Conservation (phyloP, 352 stramenopile genomes). For the Globisporangium orthogonon region DNA sequence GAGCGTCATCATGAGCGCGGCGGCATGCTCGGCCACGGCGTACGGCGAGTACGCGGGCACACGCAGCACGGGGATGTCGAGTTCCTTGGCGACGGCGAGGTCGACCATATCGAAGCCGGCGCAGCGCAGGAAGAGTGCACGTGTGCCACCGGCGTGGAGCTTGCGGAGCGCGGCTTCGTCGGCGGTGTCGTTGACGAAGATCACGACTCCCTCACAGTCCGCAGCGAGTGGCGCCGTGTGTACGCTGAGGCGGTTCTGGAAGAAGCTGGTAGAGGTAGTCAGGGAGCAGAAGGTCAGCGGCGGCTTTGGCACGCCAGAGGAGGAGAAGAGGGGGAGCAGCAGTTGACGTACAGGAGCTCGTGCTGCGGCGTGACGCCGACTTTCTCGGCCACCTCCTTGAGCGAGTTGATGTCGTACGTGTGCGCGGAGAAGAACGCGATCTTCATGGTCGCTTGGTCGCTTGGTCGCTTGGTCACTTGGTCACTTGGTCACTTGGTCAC, state of each 20-base stretch:
- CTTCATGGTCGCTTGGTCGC: conserved; percentile 29
- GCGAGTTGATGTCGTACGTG: conserved; percentile 63
- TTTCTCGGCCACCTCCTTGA: conserved; percentile 33
- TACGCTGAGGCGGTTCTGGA: conserved; percentile 39
- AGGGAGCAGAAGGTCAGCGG: background rate
- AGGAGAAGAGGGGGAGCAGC: conserved; percentile 1
- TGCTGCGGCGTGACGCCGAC: conserved; percentile 35
- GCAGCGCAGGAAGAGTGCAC: conserved; percentile 72
- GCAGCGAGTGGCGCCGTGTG: conserved; percentile 45
- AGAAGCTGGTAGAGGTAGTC: conserved; percentile 27
- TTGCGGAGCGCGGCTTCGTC: conserved; percentile 50
- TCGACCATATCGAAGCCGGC: conserved; percentile 81
- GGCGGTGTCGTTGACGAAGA: conserved; percentile 86
- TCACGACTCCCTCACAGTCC: conserved; percentile 55
- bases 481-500: conserved; percentile 7
- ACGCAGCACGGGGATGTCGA: too few species aligned
- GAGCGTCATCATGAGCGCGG: too few species aligned
- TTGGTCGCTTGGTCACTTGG: background rate
- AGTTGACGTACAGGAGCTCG: conserved; percentile 34
- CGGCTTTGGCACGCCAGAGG: background rate
- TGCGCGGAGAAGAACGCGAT: conserved; percentile 78
- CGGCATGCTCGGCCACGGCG: too few species aligned
- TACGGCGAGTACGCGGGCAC: too few species aligned
- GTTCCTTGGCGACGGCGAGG: conserved; percentile 19
- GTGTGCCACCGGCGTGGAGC: conserved; percentile 40